Evolutionary conservation across 495 filamentous ascomycete genomes (phyloP).

Genomic region (Neurospora sp.): DNA sequence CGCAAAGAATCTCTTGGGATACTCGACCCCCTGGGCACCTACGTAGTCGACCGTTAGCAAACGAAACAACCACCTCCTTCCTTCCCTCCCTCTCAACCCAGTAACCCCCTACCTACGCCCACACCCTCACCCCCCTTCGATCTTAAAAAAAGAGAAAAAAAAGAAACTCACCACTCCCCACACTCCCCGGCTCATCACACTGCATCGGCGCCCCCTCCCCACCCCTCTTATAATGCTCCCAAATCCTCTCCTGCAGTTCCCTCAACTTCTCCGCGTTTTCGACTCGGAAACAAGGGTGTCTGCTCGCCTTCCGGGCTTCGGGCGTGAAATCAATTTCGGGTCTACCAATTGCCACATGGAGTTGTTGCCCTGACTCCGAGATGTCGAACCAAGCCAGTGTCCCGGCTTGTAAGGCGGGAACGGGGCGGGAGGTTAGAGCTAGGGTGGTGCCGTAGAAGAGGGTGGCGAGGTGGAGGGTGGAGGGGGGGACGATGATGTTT

Average conservation of each 20-base stretch:
- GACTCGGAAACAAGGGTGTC: conserved; percentile 51
- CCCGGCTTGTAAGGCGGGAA: conserved; percentile 40
- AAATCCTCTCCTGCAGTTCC: conserved; percentile 38
- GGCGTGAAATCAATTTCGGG: conserved; percentile 29
- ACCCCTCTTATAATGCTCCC: conserved; percentile 40
- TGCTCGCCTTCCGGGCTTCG: conserved; percentile 16
- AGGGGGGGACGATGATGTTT: conserved; percentile 47
- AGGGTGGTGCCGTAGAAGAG: conserved; percentile 49
- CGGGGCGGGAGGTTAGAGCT: conserved; percentile 36
- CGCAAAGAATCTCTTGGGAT: conserved; percentile 52
- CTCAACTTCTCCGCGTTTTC: conserved; percentile 34
- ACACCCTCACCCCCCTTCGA: too few relatives aligned
- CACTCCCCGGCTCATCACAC: conserved; percentile 45
- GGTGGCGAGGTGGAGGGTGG: conserved; percentile 41
- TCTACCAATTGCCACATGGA: conserved; percentile 44
- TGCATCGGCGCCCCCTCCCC: conserved; percentile 39
- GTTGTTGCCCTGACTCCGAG: conserved; percentile 45
- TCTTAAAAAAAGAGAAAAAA: neutral
- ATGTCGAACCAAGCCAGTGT: conserved; percentile 53
- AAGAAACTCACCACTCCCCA: conserved; percentile 36
- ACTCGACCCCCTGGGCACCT: conserved; percentile 47
- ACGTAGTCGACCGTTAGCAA: neutral
- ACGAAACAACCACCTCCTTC: neutral
- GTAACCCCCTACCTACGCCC: neutral
- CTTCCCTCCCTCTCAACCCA: too few relatives aligned